Percentiles rank a stretch among this genome's conserved stretches.
phyloP scores from a whole-genome alignment of 1,284 basidiomycete genomes.

The Meira miltonrushii region DNA sequence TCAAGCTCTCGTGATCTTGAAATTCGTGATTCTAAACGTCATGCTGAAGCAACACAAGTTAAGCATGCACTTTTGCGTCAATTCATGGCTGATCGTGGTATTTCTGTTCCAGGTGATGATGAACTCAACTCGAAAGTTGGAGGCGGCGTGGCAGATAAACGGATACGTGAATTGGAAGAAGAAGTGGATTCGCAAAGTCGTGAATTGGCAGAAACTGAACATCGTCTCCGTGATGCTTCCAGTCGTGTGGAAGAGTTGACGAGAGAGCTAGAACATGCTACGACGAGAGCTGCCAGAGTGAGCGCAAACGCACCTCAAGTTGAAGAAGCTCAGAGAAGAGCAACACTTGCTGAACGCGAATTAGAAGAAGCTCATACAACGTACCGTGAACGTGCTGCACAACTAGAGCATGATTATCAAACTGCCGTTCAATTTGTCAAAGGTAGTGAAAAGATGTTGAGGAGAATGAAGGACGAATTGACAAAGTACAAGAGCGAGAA shows the following conservation, averaged over 20 bases:
- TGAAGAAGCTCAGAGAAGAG: conserved; percentile 65
- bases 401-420: conserved; percentile 92
- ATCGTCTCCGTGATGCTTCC: conserved; percentile 45
- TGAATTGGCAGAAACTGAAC: conserved; percentile 38
- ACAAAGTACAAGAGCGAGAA: conserved; percentile 50
- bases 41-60: conserved; percentile 68
- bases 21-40: conserved; percentile 64
- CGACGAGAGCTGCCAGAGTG: conserved; percentile 54
- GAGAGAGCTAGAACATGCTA: conserved; percentile 38
- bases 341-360: conserved; percentile 45
- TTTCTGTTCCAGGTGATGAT: conserved; percentile 47
- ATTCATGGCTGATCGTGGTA: conserved; percentile 72
- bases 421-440: conserved; percentile 73
- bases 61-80: conserved; percentile 76
- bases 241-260: conserved; percentile 42
- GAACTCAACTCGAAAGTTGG: conserved; percentile 33
- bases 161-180: conserved; percentile 43
- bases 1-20: conserved; percentile 59
- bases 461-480: conserved; percentile 73
- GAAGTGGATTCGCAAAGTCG: conserved; percentile 42
- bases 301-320: conserved; percentile 54
- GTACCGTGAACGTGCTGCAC: conserved; percentile 54
- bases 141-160: conserved; percentile 34
- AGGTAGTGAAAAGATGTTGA: conserved; percentile 98
- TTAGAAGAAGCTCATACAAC: conserved; percentile 42